Conservation (phyloP, 169 alveolate genomes). For the Plasmodium chabaudi region DNA sequence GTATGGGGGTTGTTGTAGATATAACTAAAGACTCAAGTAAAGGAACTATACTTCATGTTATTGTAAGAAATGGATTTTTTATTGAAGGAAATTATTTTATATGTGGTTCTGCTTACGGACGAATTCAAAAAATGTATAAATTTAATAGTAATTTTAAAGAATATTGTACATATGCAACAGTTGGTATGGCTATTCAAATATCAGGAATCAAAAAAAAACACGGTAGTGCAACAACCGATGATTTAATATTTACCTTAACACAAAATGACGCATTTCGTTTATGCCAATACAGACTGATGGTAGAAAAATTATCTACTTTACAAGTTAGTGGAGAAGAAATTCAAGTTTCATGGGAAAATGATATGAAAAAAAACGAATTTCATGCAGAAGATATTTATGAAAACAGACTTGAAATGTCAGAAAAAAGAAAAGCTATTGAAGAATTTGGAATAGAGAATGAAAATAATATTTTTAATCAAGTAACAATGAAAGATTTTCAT, state of each 20-base stretch:
- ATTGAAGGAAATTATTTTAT: conserved; percentile 86
- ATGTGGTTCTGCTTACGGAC: conserved; percentile 87
- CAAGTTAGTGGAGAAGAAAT: conserved; percentile 84
- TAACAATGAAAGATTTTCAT: conserved; percentile 55
- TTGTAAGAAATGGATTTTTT: conserved; percentile 82
- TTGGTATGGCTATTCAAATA: conserved; percentile 83
- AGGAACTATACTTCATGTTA: conserved; percentile 81
- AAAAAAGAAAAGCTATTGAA: conserved; percentile 72
- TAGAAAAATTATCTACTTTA: conserved; percentile 78
- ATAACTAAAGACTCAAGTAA: conserved; percentile 78
- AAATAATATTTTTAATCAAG: conserved; percentile 38
- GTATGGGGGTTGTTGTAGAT: conserved; percentile 83
- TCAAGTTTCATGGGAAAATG: conserved; percentile 83
- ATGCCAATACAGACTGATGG: conserved; percentile 83
- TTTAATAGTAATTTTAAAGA: conserved; percentile 72
- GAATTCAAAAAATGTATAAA: conserved; percentile 80
- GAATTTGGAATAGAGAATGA: conserved; percentile 38
- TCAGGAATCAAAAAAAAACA: conserved; percentile 78
- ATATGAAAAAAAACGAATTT: conserved; percentile 72
- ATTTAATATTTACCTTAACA: conserved; percentile 81
- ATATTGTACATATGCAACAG: conserved; percentile 76
- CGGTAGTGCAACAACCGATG: conserved; percentile 84
- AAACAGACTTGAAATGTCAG: conserved; percentile 73
- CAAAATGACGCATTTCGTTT: conserved; percentile 86
- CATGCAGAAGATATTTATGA: conserved; percentile 57